Evolutionary conservation across 2,329 filamentous ascomycete species (phyloP).

Genomic region (Leptographium galeiforme): DNA sequence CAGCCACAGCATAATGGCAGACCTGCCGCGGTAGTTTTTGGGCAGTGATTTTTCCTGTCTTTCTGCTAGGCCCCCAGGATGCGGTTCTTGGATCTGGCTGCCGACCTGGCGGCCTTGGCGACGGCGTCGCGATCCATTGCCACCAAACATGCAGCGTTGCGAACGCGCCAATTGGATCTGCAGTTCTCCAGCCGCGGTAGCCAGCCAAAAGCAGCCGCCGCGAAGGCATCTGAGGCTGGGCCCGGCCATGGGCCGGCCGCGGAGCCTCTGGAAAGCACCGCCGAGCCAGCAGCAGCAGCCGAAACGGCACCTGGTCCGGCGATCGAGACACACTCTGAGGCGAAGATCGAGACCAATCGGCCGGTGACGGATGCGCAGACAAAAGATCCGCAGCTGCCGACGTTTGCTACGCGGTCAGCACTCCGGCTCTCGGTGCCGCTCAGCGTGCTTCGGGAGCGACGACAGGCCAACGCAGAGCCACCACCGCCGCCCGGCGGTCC

Average conservation of each 20-base stretch:
- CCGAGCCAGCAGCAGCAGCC: background rate
- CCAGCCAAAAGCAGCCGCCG: background rate
- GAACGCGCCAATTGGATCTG: conserved; percentile 33
- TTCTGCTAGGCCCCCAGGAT: conserved; percentile 20
- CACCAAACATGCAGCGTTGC: conserved; percentile 45
- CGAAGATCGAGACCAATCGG: background rate
- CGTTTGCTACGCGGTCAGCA: conserved; percentile 7
- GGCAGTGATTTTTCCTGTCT: background rate
- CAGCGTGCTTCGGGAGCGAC: conserved; percentile 1
- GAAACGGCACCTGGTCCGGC: background rate
- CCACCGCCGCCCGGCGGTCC: background rate
- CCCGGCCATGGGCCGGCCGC: background rate
- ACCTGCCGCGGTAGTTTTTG: background rate
- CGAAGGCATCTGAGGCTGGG: background rate
- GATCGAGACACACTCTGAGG: background rate
- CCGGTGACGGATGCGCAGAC: no score
- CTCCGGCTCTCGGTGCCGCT: background rate
- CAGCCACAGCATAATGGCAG: background rate
- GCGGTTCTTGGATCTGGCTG: conserved; percentile 48
- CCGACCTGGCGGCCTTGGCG: conserved; percentile 59
- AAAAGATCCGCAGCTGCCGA: conserved; percentile 2
- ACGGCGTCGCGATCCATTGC: conserved; percentile 57
- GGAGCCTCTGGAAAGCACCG: background rate
- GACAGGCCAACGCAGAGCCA: background rate
- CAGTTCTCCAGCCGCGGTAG: background rate